Conservation (phyloP, 2,329 filamentous ascomycete genomes). For the Ophiostoma piceae region DNA sequence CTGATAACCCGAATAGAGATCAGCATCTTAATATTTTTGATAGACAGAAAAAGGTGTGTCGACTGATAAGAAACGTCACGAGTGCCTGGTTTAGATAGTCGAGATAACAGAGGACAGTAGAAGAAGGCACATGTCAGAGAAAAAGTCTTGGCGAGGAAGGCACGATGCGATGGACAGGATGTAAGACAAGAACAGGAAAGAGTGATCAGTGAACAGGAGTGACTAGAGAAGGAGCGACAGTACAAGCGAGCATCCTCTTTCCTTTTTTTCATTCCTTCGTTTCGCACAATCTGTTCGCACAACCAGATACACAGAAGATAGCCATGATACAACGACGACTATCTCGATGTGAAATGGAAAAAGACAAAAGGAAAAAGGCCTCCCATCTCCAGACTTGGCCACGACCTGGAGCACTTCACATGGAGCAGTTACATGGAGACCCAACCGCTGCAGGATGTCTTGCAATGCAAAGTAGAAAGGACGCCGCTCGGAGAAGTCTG, state of each 20-base stretch:
- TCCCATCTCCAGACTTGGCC: slow-evolving; percentile 6
- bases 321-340: background rate
- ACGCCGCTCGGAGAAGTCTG: background rate
- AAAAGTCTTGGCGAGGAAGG: background rate
- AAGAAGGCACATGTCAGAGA: slow-evolving; percentile 5
- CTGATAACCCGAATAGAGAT: background rate
- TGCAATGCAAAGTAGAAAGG: background rate
- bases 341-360: background rate
- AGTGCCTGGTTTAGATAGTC: background rate
- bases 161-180: background rate
- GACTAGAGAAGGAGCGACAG: background rate
- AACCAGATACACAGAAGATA: background rate
- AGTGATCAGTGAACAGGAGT: background rate
- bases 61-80: slow-evolving; percentile 6
- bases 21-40: background rate
- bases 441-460: too few relatives aligned
- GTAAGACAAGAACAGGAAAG: background rate
- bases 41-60: background rate
- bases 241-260: background rate
- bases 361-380: slow-evolving; percentile 9
- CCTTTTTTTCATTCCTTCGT: background rate
- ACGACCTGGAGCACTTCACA: background rate
- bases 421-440: too few relatives aligned
- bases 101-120: slow-evolving; percentile 1
- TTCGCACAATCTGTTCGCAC: too few relatives aligned